phyloP scores from a whole-genome alignment of 2,329 filamentous ascomycete species.

The Botrytis fabae region DNA sequence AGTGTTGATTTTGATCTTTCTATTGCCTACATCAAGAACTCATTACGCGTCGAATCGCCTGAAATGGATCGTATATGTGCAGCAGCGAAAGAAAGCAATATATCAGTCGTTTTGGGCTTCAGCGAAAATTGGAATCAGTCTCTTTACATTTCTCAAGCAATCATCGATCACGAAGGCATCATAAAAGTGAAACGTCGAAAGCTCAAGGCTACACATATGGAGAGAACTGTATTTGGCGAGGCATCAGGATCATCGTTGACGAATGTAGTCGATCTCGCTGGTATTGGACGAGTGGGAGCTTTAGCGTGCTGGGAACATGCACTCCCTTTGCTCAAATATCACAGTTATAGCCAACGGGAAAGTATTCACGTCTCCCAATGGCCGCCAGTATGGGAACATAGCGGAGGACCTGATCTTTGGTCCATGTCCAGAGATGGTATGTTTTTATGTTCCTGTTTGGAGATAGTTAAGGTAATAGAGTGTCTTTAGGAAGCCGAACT shows the following conservation, averaged over 20 bases:
- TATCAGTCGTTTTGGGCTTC: constrained; percentile 49
- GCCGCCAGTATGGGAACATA: constrained; percentile 53
- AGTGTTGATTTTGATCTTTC: constrained; percentile 12
- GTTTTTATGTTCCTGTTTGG: background rate
- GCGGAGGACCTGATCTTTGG: constrained; percentile 41
- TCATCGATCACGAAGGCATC: constrained; percentile 50
- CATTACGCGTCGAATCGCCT: constrained; percentile 43
- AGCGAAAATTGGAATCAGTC: constrained; percentile 47
- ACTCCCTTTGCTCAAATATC: constrained; percentile 56
- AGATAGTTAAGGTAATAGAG: background rate
- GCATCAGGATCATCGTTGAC: constrained; percentile 55
- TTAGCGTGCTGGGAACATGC: constrained; percentile 53
- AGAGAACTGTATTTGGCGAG: constrained; percentile 53
- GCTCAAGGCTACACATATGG: constrained; percentile 48
- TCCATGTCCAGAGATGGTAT: constrained; percentile 36
- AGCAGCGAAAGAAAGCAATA: constrained; percentile 48
- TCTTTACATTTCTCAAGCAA: constrained; percentile 50
- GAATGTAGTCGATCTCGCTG: constrained; percentile 52
- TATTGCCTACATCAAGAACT: constrained; percentile 29
- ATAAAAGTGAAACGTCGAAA: constrained; percentile 48
- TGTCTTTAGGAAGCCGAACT: constrained; percentile 41
- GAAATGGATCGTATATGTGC: constrained; percentile 47
- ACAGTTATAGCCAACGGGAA: constrained; percentile 50
- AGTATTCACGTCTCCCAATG: constrained; percentile 59
- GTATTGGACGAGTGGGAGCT: constrained; percentile 51